Evolutionary conservation across 371 early-diverging fungal genomes (phyloP).

Genomic region (Paraphysoderma sedebokerense): DNA sequence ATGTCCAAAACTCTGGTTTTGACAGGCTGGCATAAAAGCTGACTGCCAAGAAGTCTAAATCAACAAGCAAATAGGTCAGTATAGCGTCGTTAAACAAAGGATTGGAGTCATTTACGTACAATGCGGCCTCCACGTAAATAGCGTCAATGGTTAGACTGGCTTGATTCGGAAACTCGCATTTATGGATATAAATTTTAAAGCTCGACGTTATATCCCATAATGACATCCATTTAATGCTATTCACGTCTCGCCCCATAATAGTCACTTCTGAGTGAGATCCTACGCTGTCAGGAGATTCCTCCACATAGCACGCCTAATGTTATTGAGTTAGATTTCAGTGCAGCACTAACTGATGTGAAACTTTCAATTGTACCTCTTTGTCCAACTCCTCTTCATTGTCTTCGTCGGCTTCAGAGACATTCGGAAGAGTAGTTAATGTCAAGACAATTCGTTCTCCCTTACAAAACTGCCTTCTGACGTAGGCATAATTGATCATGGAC

Average conservation of each 20-base stretch:
- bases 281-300: not conserved
- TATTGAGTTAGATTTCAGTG: too few relatives aligned
- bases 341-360: too few relatives aligned
- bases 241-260: not conserved
- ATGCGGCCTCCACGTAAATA: not conserved
- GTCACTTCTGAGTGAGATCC: not conserved
- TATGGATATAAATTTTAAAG: conserved; percentile 1
- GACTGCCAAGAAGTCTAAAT: not conserved
- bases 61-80: not conserved
- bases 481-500: not conserved
- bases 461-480: not conserved
- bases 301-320: too few relatives aligned
- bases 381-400: too few relatives aligned
- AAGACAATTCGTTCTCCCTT: not conserved
- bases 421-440: not conserved
- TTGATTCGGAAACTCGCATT: not conserved
- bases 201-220: conserved; percentile 2
- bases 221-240: not conserved
- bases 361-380: too few relatives aligned
- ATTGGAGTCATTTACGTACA: not conserved
- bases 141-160: not conserved
- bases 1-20: not conserved
- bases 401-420: too few relatives aligned
- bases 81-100: not conserved
- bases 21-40: not conserved